These are phyloP conservation scores for Vitis hybrid DNA, from an alignment of 177 flowering plant genomes.

Conservation along the genomic window DNA sequence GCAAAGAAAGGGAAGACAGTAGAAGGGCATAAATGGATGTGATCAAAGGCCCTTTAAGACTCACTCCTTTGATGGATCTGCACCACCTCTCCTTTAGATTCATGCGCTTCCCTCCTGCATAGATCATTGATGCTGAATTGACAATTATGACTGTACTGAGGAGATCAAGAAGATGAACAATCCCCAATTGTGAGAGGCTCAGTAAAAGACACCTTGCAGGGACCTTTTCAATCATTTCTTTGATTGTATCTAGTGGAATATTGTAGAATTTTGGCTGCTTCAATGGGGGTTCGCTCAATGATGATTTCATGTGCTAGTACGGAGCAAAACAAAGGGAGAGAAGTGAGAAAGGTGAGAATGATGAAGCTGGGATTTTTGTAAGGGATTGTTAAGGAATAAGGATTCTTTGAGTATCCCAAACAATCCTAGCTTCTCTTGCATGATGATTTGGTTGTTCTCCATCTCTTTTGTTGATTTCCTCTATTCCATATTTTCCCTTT, in stretches of 20 bases:
- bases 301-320: not conserved
- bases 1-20: constrained; percentile 11
- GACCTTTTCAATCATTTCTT: too few species aligned
- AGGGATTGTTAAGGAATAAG: constrained; percentile 5
- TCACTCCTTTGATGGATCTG: constrained; percentile 5
- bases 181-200: too few species aligned
- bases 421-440: constrained; percentile 9
- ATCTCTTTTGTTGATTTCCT: not conserved
- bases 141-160: constrained; percentile 15
- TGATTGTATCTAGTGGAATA: too few species aligned
- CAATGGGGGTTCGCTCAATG: constrained; percentile 6
- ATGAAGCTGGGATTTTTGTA: constrained; percentile 12
- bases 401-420: constrained; percentile 12
- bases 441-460: not conserved
- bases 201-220: too few species aligned
- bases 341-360: constrained; percentile 14
- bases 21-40: constrained; percentile 23
- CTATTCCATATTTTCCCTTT: not conserved
- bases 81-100: constrained; percentile 6
- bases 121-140: constrained; percentile 17
- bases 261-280: not conserved
- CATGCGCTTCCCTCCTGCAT: constrained; percentile 8
- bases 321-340: constrained; percentile 8
- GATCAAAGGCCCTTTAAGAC: constrained; percentile 20
- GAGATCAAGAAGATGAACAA: constrained; percentile 28